phyloP scores from a whole-genome alignment of 495 filamentous ascomycete genomes.

The Hypoxylon perforatum region DNA sequence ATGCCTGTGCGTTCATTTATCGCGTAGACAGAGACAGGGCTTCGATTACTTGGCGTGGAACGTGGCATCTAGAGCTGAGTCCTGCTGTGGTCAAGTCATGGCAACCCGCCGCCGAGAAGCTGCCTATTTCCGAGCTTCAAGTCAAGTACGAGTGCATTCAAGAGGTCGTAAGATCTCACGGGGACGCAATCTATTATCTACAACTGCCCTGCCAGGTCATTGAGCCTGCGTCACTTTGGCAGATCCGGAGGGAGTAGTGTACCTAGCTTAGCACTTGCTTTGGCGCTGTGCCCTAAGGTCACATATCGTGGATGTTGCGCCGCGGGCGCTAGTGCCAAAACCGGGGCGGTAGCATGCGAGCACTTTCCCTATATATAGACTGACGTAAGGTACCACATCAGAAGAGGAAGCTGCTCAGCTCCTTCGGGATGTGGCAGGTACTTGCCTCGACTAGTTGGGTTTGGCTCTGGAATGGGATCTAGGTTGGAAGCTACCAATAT shows the following conservation, averaged over 20 bases:
- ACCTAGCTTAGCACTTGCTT: no score
- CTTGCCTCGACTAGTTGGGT: no score
- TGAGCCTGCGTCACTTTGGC: conserved; percentile 29
- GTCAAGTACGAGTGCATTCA: conserved; percentile 9
- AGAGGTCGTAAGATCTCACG: conserved; percentile 12
- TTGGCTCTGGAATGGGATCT: no score
- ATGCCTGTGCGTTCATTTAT: conserved; percentile 39
- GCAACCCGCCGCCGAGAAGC: conserved; percentile 24
- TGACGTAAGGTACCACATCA: no score
- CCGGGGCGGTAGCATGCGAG: no score
- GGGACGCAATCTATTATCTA: conserved; percentile 24
- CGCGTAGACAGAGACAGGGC: conserved; percentile 12
- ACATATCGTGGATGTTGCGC: no score
- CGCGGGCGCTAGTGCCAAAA: no score
- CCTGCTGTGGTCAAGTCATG: conserved; percentile 25
- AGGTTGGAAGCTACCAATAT: no score
- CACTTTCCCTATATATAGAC: no score
- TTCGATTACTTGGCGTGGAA: conserved; percentile 36
- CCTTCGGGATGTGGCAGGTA: no score
- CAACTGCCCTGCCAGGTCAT: conserved; percentile 20
- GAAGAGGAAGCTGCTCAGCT: no score
- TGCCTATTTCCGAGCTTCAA: conserved; percentile 6
- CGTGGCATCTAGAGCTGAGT: conserved; percentile 31
- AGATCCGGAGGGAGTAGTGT: conserved; percentile 33
- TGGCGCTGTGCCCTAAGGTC: no score